Base-by-base conservation (phyloP, 2,329 filamentous ascomycete species). In the Neofusicoccum umdonicola region DNA sequence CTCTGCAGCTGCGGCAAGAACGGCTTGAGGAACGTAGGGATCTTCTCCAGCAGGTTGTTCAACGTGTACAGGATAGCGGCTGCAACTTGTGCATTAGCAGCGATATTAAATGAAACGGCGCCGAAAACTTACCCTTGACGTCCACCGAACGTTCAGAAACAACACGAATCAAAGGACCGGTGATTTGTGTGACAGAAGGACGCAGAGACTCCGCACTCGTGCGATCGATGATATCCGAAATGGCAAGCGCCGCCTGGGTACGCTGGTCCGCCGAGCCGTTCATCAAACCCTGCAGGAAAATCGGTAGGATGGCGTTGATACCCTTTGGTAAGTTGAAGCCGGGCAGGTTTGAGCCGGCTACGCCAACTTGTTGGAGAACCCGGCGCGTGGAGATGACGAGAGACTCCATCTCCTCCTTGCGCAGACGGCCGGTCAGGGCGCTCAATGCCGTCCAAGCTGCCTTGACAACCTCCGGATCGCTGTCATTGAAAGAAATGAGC, bases 341-440 rank as follows among this genome's bases (percentile, higher is more conserved):
- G 44, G 93, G 87, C 52, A 99, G 83, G 72, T 93, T 89, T 45
- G 89, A 85, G 34, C 95, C 95, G 47, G 93, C 82, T 50, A 97
- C 91, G 70, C 96, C 95, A 52, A 98, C 91, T 72, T 94, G 92
- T 69, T 91, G 88, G 63, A 99, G 84, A 1, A 91, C 89, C 77
- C 96, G 91, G 66, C 94, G 85, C 2, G 94, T 97, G 0, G 94
- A 95, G 62, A 87, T 82, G 17, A 97, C 93, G 51, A 99, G 84
- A 0, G 90, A 88, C 74, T 99, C 96, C 95, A 99, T 98, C 79
- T 98, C 94, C 75, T 99, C 96, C 78, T 99, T 99, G 74, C 89
- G 90, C 67, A 99, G 85, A 71, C 88, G 90, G 76, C 93, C 93
- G 51, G 93, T 97, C 70, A 99, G 90, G 65, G 91, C 91, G 70